Evolutionary conservation across 345 rosid genomes (phyloP).

Genomic region (Eucalyptus decipiens): DNA sequence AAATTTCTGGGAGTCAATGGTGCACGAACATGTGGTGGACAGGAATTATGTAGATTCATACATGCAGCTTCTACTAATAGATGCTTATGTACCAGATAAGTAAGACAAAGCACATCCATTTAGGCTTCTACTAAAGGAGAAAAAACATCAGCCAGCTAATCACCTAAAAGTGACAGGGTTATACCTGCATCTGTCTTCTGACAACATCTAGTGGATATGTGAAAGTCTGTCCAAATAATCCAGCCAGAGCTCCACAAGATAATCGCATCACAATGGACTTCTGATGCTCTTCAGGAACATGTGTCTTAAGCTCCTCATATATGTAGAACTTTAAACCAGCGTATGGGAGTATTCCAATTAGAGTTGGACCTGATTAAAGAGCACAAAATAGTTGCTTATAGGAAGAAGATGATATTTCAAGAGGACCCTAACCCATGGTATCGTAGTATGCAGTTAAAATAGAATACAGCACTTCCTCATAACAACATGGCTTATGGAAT

Average conservation of each 20-base stretch:
- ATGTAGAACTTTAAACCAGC: slow-evolving; percentile 93
- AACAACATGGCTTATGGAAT: background rate
- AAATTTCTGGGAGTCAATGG: background rate
- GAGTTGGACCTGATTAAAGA: slow-evolving; percentile 71
- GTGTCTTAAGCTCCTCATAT: slow-evolving; percentile 84
- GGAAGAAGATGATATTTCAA: background rate
- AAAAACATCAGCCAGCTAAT: background rate
- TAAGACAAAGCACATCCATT: background rate
- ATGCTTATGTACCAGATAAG: background rate
- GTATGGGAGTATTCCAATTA: slow-evolving; percentile 86
- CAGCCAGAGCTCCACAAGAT: slow-evolving; percentile 96
- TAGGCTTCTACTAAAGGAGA: background rate
- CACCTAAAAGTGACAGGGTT: background rate
- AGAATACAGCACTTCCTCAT: background rate
- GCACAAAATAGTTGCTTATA: background rate
- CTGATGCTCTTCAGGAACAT: slow-evolving; percentile 89
- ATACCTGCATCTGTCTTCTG: slow-evolving; percentile 98
- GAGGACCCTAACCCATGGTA: background rate
- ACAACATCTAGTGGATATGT: slow-evolving; percentile 98
- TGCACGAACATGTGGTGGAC: background rate
- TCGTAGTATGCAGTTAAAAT: background rate
- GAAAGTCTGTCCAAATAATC: slow-evolving; percentile 85
- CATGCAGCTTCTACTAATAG: background rate
- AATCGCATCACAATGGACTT: slow-evolving; percentile 78
- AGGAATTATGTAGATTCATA: background rate